These are phyloP conservation scores for Amanita subjunquillea DNA, from an alignment of 768 basidiomycete species.

Conservation along the genomic window DNA sequence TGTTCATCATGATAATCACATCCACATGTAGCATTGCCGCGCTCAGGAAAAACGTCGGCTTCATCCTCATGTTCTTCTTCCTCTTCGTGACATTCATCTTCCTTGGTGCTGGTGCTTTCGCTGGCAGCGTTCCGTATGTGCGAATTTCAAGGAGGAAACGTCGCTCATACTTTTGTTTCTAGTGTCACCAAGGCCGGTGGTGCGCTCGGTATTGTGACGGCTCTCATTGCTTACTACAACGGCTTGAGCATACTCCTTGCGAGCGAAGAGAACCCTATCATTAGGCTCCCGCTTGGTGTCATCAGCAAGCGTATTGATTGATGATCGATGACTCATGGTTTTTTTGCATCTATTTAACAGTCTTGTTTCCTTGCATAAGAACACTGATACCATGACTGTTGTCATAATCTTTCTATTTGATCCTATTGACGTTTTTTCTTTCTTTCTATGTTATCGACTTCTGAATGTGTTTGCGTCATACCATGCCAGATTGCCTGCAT, in stretches of 20 bases:
- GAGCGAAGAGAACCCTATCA: constrained; percentile 26
- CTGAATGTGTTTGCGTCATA: neutral
- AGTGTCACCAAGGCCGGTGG: constrained; percentile 32
- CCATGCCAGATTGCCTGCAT: too few species aligned
- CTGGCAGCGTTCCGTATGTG: constrained; percentile 18
- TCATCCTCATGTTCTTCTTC: constrained; percentile 26
- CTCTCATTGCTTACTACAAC: constrained; percentile 37
- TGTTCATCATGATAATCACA: neutral
- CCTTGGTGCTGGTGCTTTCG: constrained; percentile 30
- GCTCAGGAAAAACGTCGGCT: constrained; percentile 27
- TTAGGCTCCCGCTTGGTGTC: constrained; percentile 31
- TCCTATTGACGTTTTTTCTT: too few species aligned
- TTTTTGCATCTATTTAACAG: neutral
- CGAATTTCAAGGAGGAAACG: neutral
- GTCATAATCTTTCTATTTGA: neutral
- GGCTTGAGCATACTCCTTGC: constrained; percentile 33
- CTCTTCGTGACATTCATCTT: constrained; percentile 30
- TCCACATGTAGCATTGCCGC: constrained; percentile 20
- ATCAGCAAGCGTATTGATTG: neutral
- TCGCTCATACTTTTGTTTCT: neutral
- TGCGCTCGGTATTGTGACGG: constrained; percentile 31
- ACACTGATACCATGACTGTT: neutral
- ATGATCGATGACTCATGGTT: neutral
- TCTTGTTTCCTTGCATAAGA: neutral
- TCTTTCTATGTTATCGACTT: too few species aligned